Evolutionary conservation across 2,329 filamentous ascomycete species (phyloP).

Genomic region (Fusarium nematophilum): DNA sequence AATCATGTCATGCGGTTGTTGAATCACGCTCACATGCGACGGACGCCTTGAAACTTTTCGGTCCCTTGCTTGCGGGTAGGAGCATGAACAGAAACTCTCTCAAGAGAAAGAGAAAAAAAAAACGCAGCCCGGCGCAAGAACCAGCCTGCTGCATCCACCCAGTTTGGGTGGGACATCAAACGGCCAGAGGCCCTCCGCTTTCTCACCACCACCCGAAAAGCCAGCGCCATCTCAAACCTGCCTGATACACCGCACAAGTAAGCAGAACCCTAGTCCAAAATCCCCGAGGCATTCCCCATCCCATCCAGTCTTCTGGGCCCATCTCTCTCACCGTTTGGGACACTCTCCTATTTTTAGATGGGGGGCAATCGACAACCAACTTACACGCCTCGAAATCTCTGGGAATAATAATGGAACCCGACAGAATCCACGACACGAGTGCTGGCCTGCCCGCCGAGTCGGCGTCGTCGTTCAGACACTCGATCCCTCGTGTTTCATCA

Average conservation of each 20-base stretch:
- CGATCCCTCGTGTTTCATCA: conserved; percentile 26
- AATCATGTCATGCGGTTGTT: not conserved
- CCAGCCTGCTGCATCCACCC: conserved; percentile 19
- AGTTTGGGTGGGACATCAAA: not conserved
- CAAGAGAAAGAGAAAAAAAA: too few species aligned
- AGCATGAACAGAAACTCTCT: conserved; percentile 22
- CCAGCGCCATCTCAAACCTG: too few species aligned
- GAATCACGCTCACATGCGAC: too few species aligned
- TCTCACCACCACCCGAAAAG: conserved; percentile 10
- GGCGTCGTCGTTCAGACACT: not conserved
- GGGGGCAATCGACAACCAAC: too few species aligned
- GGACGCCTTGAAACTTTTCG: conserved; percentile 10
- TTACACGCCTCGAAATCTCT: too few species aligned
- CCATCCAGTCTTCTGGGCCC: not conserved
- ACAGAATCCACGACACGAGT: too few species aligned
- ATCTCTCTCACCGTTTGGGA: not conserved
- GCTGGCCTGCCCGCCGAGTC: not conserved
- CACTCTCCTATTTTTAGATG: conserved; percentile 31
- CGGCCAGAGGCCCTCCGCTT: not conserved
- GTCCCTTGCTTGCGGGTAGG: conserved; percentile 22
- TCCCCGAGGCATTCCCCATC: not conserved
- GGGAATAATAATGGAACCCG: too few species aligned
- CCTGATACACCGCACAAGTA: not conserved
- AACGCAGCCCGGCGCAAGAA: conserved; percentile 16
- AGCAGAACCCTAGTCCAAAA: not conserved